Evolutionary conservation across 2,329 filamentous ascomycete species (phyloP), one percentile per base, ranked within the genome.

Genomic region (Apiospora phragmitis): DNA sequence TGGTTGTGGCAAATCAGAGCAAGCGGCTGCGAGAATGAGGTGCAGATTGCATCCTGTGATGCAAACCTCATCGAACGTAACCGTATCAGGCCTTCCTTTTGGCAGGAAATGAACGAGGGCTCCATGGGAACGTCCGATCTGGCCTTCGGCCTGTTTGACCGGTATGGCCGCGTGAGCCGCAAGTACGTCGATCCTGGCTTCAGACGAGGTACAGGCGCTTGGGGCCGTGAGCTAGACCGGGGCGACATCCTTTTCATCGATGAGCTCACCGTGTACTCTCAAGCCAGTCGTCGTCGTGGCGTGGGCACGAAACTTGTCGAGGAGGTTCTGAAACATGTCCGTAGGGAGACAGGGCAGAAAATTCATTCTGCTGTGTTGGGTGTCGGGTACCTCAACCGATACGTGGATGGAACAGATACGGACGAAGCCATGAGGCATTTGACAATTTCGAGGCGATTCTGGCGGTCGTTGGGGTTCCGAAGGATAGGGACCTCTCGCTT

Each of bases 121-220:
- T 24, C 9, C 1, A 2, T 14, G 11, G 47, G 14, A 1, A 14
- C 47, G 4, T 14, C 2, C 1, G 11, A 71, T 21, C 70, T 83
- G n/a, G 81, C 78, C 18, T 80, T 82, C 70, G 71, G 77, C 11
- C 68, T 83, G 5, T 82, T 83, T 71, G 78, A 83, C 70, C 74
- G 79, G 32, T 83, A 82, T 70, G 82, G 81, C 59, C 75, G 75
- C 68, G 74, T 83, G 32, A 78, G 77, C 59, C 43, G 71, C 32
- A 78, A 81, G 65, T 79, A 78, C 70, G 77, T 78, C 55, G 69
- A 76, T 16, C 79, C 79, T 65, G 55, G 65, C 14, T 35, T 78
- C 38, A 73, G 69, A 29, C 78, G 78, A 70, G 79, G 77, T 2
- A 73, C 75, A 9, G 77, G 78, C 11, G 71, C 74, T 16, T 80